Evolutionary conservation across 148 eudicot genomes (phyloP), one percentile per base, ranked within the genome.

Genomic region (Fagopyrum esculentum): DNA sequence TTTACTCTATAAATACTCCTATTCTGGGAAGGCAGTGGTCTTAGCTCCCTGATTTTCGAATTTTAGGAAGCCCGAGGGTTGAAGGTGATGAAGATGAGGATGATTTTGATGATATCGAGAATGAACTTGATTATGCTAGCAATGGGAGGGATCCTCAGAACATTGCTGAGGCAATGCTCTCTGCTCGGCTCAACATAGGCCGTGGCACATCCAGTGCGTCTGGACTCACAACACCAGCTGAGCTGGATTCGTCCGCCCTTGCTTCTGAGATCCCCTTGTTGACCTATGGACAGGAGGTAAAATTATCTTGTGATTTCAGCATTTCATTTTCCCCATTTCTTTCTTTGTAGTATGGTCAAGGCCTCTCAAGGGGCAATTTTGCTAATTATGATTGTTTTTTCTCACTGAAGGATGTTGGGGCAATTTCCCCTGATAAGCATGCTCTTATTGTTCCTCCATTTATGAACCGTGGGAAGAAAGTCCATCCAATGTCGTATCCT

Each of bases 21-120:
- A 40, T 35, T 40, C 1, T 30, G 19, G 46, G 29, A 17, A 71
- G 74, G 45, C 19, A 17, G 1, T 48, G 13, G 8, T 71, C 30
- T 71, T 71, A 71, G 30, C 68, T 71, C 51, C 43, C 29, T n/a
- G 55, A 13, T 49, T 35, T 5, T 43, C 47, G 55, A 71, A 45
- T 74, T 54, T 69, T 63, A 88, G 89, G 91, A 75, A 83, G 88
- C 80, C 86, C 91, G 6, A 77, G 86, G 71, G 91, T 88, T 30
- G 86, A 86, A 60, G 91, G 89, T 3, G 92, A 88, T 64, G 92
- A 88, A 73, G 91, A 88, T 51, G 92, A 88, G 72, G 92, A 88
- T 55, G 88, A 77, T 49, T 50, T 85, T 45, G 90, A 88, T 80
- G 92, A 88, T 77, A 74, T 86, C 77, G 92, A 89, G 50, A 73